Evolutionary conservation across 169 alveolate species (phyloP).

Genomic region (Babesia bovis): DNA sequence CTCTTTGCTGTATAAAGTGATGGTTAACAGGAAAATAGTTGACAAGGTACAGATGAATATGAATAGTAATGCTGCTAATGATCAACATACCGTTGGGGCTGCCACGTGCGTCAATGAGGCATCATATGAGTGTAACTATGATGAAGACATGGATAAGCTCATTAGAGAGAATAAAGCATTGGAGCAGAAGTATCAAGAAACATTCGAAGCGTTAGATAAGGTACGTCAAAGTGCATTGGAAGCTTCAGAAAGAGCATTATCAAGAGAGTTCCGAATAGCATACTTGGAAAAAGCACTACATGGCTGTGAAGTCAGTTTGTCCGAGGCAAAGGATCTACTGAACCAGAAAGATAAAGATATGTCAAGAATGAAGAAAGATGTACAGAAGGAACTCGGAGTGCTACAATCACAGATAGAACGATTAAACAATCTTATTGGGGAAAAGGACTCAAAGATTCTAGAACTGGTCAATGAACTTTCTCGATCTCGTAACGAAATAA

Average conservation of each 20-base stretch:
- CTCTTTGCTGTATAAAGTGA: constrained; percentile 34
- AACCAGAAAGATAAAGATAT: constrained; percentile 7
- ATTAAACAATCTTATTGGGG: constrained; percentile 27
- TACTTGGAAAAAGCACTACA: constrained; percentile 62
- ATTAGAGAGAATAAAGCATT: constrained; percentile 16
- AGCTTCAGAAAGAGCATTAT: constrained; percentile 36
- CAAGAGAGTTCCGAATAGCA: constrained; percentile 56
- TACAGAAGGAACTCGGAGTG: constrained; percentile 32
- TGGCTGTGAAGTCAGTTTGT: constrained; percentile 52
- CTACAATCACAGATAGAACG: constrained; percentile 49
- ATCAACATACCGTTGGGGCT: neutral
- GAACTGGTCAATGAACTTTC: constrained; percentile 18
- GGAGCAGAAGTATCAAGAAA: constrained; percentile 55
- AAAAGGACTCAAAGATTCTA: constrained; percentile 44
- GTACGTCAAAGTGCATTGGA: constrained; percentile 53
- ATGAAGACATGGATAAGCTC: constrained; percentile 20
- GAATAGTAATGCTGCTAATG: neutral
- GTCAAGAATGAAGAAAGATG: constrained; percentile 9
- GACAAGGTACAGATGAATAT: constrained; percentile 62
- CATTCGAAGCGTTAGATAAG: constrained; percentile 58
- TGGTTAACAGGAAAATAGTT: constrained; percentile 42
- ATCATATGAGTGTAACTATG: neutral
- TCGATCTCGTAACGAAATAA: constrained; percentile 1
- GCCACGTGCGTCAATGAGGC: constrained; percentile 1
- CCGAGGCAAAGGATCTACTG: constrained; percentile 11